These are phyloP conservation scores for Starmerella etchellsii DNA, from an alignment of 805 yeast genomes.

Conservation along the genomic window DNA sequence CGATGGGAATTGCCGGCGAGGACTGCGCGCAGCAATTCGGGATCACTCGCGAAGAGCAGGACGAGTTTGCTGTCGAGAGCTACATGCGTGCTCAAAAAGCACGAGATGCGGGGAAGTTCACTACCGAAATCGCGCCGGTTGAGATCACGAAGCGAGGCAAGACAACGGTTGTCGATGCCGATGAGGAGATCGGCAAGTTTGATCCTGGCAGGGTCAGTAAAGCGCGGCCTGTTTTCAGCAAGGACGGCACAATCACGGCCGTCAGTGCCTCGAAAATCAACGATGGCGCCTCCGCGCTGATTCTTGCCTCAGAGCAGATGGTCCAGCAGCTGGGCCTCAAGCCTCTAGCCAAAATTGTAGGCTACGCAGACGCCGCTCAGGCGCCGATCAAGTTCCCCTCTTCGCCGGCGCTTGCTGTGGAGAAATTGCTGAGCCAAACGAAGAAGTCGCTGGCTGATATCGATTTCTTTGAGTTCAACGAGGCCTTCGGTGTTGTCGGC, in stretches of 20 bases:
- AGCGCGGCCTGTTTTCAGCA: slow-evolving; percentile 90
- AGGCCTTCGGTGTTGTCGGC: slow-evolving; percentile 96
- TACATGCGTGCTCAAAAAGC: slow-evolving; percentile 84
- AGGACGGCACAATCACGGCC: slow-evolving; percentile 93
- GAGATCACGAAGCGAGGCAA: slow-evolving; percentile 71
- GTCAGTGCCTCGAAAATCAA: slow-evolving; percentile 93
- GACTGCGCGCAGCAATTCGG: slow-evolving; percentile 78
- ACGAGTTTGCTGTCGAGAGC: slow-evolving; percentile 69
- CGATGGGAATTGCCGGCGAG: slow-evolving; percentile 97
- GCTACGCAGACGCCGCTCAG: slow-evolving; percentile 98
- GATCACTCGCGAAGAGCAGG: slow-evolving; percentile 76
- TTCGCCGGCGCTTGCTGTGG: slow-evolving; percentile 88
- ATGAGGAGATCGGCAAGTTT: slow-evolving; percentile 72
- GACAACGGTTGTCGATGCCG: slow-evolving; percentile 62
- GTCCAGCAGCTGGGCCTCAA: slow-evolving; percentile 70
- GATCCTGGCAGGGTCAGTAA: slow-evolving; percentile 59
- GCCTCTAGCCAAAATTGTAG: slow-evolving; percentile 78
- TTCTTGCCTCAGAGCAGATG: slow-evolving; percentile 72
- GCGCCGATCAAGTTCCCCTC: slow-evolving; percentile 90
- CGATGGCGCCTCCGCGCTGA: slow-evolving; percentile 95
- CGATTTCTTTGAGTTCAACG: slow-evolving; percentile 90
- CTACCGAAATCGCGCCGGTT: slow-evolving; percentile 70
- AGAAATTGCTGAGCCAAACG: slow-evolving; percentile 56
- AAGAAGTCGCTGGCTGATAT: slow-evolving; percentile 53
- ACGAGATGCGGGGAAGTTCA: slow-evolving; percentile 64